phyloP scores from a whole-genome alignment of 345 rosid species.

The Sonneratia caseolaris region DNA sequence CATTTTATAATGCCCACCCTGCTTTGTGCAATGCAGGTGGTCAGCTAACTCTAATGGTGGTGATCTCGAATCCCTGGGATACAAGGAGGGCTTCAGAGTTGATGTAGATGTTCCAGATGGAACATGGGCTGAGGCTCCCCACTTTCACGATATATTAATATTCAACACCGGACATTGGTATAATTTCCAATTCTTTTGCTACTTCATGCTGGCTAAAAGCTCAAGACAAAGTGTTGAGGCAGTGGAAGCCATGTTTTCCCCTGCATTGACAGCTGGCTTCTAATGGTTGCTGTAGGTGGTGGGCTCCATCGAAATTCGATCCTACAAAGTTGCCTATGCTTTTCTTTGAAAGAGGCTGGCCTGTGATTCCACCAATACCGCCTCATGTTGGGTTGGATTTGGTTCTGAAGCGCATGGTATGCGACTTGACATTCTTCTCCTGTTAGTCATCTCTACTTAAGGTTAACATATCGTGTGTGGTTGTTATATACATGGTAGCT shows the following conservation, averaged over 20 bases:
- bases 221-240: not conserved
- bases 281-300: slow-evolving; percentile 54
- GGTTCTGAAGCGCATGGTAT: slow-evolving; percentile 69
- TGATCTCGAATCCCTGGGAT: slow-evolving; percentile 65
- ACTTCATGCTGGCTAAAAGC: not conserved
- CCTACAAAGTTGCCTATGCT: slow-evolving; percentile 81
- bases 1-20: not conserved
- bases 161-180: slow-evolving; percentile 95
- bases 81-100: slow-evolving; percentile 74
- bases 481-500: not conserved
- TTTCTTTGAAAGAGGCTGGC: slow-evolving; percentile 64
- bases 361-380: slow-evolving; percentile 59
- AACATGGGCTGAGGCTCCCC: slow-evolving; percentile 72
- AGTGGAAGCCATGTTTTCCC: not conserved
- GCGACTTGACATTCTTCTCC: not conserved
- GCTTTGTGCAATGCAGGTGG: slow-evolving; percentile 45
- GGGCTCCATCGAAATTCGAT: slow-evolving; percentile 91
- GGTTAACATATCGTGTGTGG: not conserved
- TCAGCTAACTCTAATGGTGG: slow-evolving; percentile 57
- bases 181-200: not conserved
- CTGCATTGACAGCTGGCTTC: slow-evolving; percentile 4
- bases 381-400: slow-evolving; percentile 61
- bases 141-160: slow-evolving; percentile 67
- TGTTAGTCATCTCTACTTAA: not conserved
- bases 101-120: slow-evolving; percentile 87